Evolutionary conservation across 202 grass and related monocot species (phyloP).

Genomic region (Zizania palustris): DNA sequence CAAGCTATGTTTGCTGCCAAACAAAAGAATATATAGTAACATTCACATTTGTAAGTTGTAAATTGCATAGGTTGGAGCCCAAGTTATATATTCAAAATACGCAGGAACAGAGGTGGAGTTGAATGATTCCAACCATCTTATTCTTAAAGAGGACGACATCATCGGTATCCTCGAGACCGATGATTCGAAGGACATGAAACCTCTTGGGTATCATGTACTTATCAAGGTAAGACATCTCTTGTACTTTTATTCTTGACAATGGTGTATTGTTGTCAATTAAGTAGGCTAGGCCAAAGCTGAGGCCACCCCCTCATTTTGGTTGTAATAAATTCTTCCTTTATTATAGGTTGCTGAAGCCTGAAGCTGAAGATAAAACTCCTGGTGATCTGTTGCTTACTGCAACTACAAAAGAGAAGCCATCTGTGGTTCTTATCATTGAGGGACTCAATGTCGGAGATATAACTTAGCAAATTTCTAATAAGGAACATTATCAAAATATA

Average conservation of each 20-base stretch:
- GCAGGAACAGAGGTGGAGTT: slow-evolving; percentile 90
- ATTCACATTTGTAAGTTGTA: slow-evolving; percentile 22
- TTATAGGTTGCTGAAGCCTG: slow-evolving; percentile 67
- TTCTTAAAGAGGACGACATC: slow-evolving; percentile 88
- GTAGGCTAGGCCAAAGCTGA: neutral
- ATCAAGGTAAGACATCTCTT: slow-evolving; percentile 60
- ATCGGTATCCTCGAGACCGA: slow-evolving; percentile 81
- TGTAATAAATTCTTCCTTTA: slow-evolving; percentile 6
- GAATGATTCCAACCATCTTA: slow-evolving; percentile 72
- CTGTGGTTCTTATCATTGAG: too few species aligned
- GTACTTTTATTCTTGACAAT: neutral
- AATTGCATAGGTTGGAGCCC: slow-evolving; percentile 52
- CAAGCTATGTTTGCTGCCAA: neutral
- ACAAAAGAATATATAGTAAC: slow-evolving; percentile 21
- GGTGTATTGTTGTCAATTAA: neutral
- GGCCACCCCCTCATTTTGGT: neutral
- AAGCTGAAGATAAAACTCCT: slow-evolving; percentile 74
- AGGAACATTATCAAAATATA: too few species aligned
- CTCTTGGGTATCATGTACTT: slow-evolving; percentile 72
- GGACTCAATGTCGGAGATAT: too few species aligned
- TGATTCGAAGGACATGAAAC: slow-evolving; percentile 77
- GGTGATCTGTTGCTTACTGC: slow-evolving; percentile 68
- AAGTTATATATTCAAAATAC: slow-evolving; percentile 79
- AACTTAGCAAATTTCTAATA: too few species aligned
- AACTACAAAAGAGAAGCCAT: slow-evolving; percentile 68